A percentile compares a stretch with the other conserved stretches of the same genome.
These are phyloP conservation scores for Tephrocybe sp. DNA, from an alignment of 768 basidiomycete genomes.

Conservation along the genomic window DNA sequence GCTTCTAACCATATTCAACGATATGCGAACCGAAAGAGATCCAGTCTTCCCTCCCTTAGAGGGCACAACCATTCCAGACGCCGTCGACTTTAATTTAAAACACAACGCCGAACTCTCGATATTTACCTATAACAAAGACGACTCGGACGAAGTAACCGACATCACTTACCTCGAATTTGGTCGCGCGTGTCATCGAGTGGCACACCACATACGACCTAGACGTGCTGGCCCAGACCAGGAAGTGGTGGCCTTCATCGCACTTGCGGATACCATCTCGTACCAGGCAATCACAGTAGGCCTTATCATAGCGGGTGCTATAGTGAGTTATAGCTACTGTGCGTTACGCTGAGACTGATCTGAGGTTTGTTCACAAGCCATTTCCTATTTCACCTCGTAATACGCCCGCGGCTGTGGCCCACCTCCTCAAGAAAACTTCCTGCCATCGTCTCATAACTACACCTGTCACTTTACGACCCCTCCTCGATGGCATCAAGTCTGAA, in stretches of 20 bases:
- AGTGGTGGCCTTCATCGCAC: too few species aligned
- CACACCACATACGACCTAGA: constrained; percentile 28
- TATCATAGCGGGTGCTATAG: constrained; percentile 27
- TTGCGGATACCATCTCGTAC: constrained; percentile 30
- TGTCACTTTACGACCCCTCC: constrained; percentile 19
- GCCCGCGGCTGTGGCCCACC: constrained; percentile 22
- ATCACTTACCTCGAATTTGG: constrained; percentile 38
- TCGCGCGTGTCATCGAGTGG: constrained; percentile 37
- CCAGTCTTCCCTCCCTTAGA: constrained; percentile 17
- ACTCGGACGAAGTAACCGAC: constrained; percentile 14
- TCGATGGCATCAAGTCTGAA: constrained; percentile 19
- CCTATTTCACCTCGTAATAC: constrained; percentile 31
- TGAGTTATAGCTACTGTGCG: constrained; percentile 22
- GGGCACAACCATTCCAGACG: constrained; percentile 16
- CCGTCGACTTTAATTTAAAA: constrained; percentile 20
- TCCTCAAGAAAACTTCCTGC: constrained; percentile 30
- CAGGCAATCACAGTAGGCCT: constrained; percentile 34
- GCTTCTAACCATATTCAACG: too few species aligned
- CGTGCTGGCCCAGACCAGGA: constrained; percentile 20
- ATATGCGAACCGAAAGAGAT: constrained; percentile 10
- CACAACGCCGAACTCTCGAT: constrained; percentile 20
- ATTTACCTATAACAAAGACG: constrained; percentile 19
- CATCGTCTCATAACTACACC: constrained; percentile 32
- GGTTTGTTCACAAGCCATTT: constrained; percentile 28
- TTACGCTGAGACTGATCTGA: too few species aligned